Evolutionary conservation across 257 asterid species (phyloP).

Genomic region (Solanum virginianum): DNA sequence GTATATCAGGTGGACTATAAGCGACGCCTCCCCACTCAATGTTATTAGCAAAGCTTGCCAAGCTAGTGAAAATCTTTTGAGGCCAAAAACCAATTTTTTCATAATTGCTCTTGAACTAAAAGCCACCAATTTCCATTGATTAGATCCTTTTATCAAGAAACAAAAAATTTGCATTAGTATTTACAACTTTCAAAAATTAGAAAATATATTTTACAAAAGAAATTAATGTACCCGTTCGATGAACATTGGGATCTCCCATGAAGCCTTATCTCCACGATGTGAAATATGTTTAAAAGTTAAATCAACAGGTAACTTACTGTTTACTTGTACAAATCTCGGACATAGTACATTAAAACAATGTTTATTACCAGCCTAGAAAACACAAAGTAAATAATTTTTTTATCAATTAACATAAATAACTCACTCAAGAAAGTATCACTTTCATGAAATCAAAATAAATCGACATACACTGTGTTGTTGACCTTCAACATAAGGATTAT

Average conservation of each 20-base stretch:
- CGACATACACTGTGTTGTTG: neutral
- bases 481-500: neutral
- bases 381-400: neutral
- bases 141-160: neutral
- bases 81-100: neutral
- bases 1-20: neutral
- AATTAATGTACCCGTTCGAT: neutral
- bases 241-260: neutral
- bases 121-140: neutral
- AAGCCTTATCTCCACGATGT: neutral
- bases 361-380: neutral
- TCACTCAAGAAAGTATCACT: neutral
- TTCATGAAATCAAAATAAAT: neutral
- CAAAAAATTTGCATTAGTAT: neutral
- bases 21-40: neutral
- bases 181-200: neutral
- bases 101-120: neutral
- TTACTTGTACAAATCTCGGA: neutral
- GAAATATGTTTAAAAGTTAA: neutral
- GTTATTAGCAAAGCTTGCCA: neutral
- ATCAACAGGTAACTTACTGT: neutral
- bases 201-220: neutral
- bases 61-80: neutral
- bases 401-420: neutral
- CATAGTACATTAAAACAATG: neutral